Evolutionary conservation across 2,329 filamentous ascomycete species (phyloP).

Genomic region (Lachnellula occidentalis): DNA sequence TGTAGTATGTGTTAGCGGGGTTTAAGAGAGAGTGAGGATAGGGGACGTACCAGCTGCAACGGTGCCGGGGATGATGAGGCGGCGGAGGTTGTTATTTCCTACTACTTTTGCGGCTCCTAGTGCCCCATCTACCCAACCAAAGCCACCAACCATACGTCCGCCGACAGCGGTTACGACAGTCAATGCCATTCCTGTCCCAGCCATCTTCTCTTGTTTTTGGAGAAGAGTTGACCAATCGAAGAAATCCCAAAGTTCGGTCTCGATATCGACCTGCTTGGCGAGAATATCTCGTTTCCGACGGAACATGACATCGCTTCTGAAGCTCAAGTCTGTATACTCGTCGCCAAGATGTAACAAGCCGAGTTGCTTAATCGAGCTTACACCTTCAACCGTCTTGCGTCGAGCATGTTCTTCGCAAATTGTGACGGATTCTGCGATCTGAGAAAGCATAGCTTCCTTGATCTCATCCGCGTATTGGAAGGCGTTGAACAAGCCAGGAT

Average conservation of each 20-base stretch:
- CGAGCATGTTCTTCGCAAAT: conserved; percentile 84
- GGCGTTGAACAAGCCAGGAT: conserved; percentile 77
- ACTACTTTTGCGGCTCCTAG: conserved; percentile 75
- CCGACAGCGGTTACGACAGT: conserved; percentile 85
- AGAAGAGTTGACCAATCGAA: conserved; percentile 79
- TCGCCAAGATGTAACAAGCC: conserved; percentile 84
- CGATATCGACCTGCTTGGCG: conserved; percentile 78
- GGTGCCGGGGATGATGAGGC: conserved; percentile 74
- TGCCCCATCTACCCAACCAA: conserved; percentile 84
- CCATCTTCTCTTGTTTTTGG: conserved; percentile 90
- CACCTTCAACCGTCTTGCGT: conserved; percentile 68
- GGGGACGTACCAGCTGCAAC: conserved; percentile 66
- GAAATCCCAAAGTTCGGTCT: conserved; percentile 89
- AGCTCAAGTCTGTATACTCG: conserved; percentile 78
- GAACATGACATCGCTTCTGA: conserved; percentile 94
- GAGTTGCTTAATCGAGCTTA: conserved; percentile 81
- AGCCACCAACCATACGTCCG: conserved; percentile 72
- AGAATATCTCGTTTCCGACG: conserved; percentile 73
- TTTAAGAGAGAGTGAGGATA: conserved; percentile 3
- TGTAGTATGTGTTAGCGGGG: conserved; percentile 39
- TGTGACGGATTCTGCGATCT: conserved; percentile 73
- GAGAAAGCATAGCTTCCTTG: conserved; percentile 84
- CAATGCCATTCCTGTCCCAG: conserved; percentile 89
- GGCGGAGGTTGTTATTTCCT: conserved; percentile 74
- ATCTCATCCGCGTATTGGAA: conserved; percentile 93